A percentile compares a stretch with the other conserved stretches of the same genome.
phyloP scores from a whole-genome alignment of 2,329 filamentous ascomycete species.

The Colletotrichum scovillei region DNA sequence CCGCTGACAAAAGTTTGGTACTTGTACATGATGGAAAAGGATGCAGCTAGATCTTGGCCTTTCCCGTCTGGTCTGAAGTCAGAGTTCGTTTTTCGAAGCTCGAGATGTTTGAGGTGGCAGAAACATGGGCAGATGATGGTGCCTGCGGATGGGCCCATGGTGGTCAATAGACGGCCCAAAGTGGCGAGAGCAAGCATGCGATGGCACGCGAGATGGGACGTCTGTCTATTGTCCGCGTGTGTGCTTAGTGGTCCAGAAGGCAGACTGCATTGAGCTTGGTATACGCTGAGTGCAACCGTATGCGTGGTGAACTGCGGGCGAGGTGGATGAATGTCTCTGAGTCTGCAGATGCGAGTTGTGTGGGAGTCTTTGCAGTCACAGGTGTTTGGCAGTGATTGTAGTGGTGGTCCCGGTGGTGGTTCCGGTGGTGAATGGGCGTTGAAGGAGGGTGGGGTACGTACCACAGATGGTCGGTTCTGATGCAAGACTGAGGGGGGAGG shows the following conservation, averaged over 20 bases:
- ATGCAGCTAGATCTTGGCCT: neutral
- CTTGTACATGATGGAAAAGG: neutral
- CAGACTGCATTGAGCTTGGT: slow-evolving; percentile 21
- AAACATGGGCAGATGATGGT: slow-evolving; percentile 32
- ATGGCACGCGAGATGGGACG: slow-evolving; percentile 32
- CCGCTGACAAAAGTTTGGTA: slow-evolving; percentile 16
- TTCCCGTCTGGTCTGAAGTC: slow-evolving; percentile 19
- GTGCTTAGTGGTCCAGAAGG: slow-evolving; percentile 11
- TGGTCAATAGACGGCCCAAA: slow-evolving; percentile 10
- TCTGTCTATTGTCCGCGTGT: neutral
- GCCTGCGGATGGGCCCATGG: slow-evolving; percentile 26
- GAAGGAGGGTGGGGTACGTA: slow-evolving; percentile 1
- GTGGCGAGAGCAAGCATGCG: slow-evolving; percentile 26
- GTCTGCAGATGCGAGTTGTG: slow-evolving; percentile 2
- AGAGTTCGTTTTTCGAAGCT: slow-evolving; percentile 29
- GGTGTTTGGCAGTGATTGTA: too few relatives aligned
- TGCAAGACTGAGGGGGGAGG: neutral
- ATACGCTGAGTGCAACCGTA: slow-evolving; percentile 10
- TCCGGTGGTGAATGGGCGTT: neutral
- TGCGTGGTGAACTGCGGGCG: neutral
- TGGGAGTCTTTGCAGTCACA: neutral
- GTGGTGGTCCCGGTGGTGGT: too few relatives aligned
- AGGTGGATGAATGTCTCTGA: slow-evolving; percentile 26
- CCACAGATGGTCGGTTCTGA: slow-evolving; percentile 1
- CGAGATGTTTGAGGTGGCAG: slow-evolving; percentile 29